Evolutionary conservation across 164 flowering plant species (phyloP).

Genomic region (Berberis vulgaris): DNA sequence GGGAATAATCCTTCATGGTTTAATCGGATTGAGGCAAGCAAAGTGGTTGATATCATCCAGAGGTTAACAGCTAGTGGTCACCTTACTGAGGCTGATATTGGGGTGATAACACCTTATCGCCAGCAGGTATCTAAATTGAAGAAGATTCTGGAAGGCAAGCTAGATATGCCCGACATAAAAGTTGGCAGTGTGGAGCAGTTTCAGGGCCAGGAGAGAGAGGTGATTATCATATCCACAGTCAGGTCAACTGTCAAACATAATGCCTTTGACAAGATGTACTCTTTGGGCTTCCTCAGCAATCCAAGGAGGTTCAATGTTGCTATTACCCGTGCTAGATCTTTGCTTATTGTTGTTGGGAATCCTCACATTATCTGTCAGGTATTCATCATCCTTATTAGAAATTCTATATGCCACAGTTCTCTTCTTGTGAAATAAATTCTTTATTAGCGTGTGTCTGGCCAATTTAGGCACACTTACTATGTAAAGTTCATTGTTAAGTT

Average conservation of each 20-base stretch:
- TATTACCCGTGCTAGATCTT: slow-evolving; percentile 71
- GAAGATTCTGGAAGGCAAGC: slow-evolving; percentile 42
- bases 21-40: slow-evolving; percentile 84
- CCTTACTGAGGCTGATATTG: slow-evolving; percentile 54
- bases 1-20: slow-evolving; percentile 98
- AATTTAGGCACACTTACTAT: too few relatives aligned
- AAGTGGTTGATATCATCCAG: slow-evolving; percentile 60
- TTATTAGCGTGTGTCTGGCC: too few relatives aligned
- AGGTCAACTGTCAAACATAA: slow-evolving; percentile 84
- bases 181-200: slow-evolving; percentile 98
- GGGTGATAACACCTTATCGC: slow-evolving; percentile 87
- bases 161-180: slow-evolving; percentile 42
- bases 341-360: slow-evolving; percentile 80
- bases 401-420: not conserved
- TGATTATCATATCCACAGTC: slow-evolving; percentile 86
- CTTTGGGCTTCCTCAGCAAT: slow-evolving; percentile 87
- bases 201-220: slow-evolving; percentile 85
- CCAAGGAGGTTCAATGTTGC: slow-evolving; percentile 96
- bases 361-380: slow-evolving; percentile 90
- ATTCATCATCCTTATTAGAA: slow-evolving; percentile 3
- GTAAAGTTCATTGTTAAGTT: too few relatives aligned
- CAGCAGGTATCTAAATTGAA: slow-evolving; percentile 80
- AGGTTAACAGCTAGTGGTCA: slow-evolving; percentile 25
- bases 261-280: slow-evolving; percentile 59
- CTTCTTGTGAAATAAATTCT: too few relatives aligned